Evolutionary conservation across 164 flowering plant species (phyloP).

Genomic region (Euptelea pleiosperma): DNA sequence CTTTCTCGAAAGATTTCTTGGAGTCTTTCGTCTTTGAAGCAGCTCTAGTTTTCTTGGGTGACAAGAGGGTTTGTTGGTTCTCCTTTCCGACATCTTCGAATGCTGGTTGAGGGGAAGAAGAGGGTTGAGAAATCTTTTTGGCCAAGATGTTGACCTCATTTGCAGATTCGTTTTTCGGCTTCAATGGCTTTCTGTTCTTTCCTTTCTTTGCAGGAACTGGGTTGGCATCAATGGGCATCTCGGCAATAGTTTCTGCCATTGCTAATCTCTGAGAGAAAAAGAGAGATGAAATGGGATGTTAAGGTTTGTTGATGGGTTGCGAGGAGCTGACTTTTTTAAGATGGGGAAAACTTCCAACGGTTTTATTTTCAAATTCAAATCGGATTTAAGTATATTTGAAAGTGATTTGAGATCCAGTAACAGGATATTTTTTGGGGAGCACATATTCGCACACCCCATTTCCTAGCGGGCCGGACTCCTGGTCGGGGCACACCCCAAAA

Average conservation of each 20-base stretch:
- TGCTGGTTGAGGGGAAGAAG: constrained; percentile 27
- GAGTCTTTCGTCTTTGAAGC: constrained; percentile 20
- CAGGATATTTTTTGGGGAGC: too few species aligned
- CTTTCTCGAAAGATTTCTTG: constrained; percentile 53
- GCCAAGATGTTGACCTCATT: constrained; percentile 53
- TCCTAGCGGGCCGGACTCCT: too few species aligned
- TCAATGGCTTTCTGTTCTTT: constrained; percentile 51
- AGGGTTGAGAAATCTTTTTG: constrained; percentile 27
- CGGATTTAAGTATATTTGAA: too few species aligned
- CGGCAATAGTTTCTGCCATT: constrained; percentile 37
- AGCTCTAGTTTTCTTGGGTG: constrained; percentile 28
- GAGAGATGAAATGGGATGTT: too few species aligned
- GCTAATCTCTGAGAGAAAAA: constrained; percentile 5
- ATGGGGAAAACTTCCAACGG: too few species aligned
- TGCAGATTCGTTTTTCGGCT: constrained; percentile 45
- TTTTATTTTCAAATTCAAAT: too few species aligned
- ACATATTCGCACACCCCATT: too few species aligned
- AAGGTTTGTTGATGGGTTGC: too few species aligned
- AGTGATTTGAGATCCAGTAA: too few species aligned
- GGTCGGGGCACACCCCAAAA: too few species aligned
- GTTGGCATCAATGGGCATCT: constrained; percentile 17
- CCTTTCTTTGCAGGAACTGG: constrained; percentile 36
- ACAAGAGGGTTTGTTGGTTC: constrained; percentile 46
- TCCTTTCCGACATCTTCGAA: constrained; percentile 36
- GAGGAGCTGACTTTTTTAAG: too few species aligned